phyloP scores from a whole-genome alignment of 1,139 yeast species.

The Arxiozyma heterogenica region DNA sequence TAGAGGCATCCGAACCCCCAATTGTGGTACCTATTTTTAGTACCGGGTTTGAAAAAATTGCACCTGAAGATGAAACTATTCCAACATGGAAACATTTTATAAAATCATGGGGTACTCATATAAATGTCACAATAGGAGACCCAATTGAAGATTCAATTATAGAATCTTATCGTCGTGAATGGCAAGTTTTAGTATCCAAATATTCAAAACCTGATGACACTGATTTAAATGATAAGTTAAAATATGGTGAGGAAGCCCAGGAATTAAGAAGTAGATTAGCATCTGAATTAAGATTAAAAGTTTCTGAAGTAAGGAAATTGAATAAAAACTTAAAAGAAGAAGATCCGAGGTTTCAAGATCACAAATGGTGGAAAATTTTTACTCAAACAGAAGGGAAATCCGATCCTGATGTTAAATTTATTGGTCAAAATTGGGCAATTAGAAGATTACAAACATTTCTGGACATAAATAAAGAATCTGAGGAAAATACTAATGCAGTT shows the following conservation, averaged over 20 bases:
- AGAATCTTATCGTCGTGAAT: conserved; percentile 50
- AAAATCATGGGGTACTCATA: conserved; percentile 54
- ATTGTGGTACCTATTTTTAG: conserved; percentile 83
- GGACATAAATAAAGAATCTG: conserved; percentile 15
- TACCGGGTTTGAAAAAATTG: conserved; percentile 77
- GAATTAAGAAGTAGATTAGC: conserved; percentile 63
- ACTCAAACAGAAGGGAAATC: conserved; percentile 56
- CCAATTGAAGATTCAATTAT: conserved; percentile 57
- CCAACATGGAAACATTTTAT: conserved; percentile 54
- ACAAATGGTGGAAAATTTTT: conserved; percentile 62
- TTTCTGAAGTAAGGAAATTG: conserved; percentile 48
- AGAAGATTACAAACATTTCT: conserved; percentile 55
- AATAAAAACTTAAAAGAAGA: conserved; percentile 46
- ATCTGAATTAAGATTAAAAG: conserved; percentile 53
- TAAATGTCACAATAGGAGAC: conserved; percentile 65
- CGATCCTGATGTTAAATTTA: conserved; percentile 57
- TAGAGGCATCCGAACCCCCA: conserved; percentile 80
- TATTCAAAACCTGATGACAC: conserved; percentile 38
- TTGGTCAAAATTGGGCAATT: conserved; percentile 76
- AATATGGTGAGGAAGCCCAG: conserved; percentile 54
- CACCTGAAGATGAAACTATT: conserved; percentile 65
- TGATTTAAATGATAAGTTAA: conserved; percentile 56
- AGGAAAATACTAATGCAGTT: conserved; percentile 10
- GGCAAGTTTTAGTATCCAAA: conserved; percentile 55
- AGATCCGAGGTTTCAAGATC: conserved; percentile 54